Percentiles rank a stretch among this genome's conserved stretches.
phyloP scores from a whole-genome alignment of 2,329 filamentous ascomycete genomes.

The Dactylellina sp. region DNA sequence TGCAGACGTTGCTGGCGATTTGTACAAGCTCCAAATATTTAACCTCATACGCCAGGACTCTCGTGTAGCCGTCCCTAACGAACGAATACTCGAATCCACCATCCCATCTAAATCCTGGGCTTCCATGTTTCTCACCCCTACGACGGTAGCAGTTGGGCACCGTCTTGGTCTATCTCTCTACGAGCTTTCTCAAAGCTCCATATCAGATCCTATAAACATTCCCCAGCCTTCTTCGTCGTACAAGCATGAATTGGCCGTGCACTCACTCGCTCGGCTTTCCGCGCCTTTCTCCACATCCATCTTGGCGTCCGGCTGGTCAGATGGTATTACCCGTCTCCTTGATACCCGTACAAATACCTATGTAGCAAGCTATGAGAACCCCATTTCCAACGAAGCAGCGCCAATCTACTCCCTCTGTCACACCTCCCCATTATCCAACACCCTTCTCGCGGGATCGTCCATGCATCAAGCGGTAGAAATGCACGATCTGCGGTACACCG shows the following conservation, averaged over 20 bases:
- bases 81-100: neutral
- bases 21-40: slow-evolving; percentile 35
- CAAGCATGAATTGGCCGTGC: slow-evolving; percentile 27
- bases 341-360: slow-evolving; percentile 27
- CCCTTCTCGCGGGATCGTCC: slow-evolving; percentile 28
- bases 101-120: slow-evolving; percentile 41
- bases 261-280: slow-evolving; percentile 36
- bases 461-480: slow-evolving; percentile 34
- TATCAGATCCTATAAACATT: neutral
- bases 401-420: slow-evolving; percentile 44
- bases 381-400: slow-evolving; percentile 10
- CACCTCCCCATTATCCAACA: slow-evolving; percentile 28
- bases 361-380: slow-evolving; percentile 28
- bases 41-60: neutral
- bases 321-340: slow-evolving; percentile 36
- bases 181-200: neutral
- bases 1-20: neutral
- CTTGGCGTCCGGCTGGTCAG: slow-evolving; percentile 49
- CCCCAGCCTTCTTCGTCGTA: slow-evolving; percentile 29
- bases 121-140: slow-evolving; percentile 34
- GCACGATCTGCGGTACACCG: slow-evolving; percentile 40
- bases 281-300: slow-evolving; percentile 23
- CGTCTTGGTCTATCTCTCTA: slow-evolving; percentile 35
- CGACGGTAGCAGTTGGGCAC: slow-evolving; percentile 29
- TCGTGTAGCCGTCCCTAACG: neutral